Evolutionary conservation across 768 basidiomycete genomes (phyloP), one percentile per base, ranked within the genome.

Genomic region (Phlegmacium glaucopus): DNA sequence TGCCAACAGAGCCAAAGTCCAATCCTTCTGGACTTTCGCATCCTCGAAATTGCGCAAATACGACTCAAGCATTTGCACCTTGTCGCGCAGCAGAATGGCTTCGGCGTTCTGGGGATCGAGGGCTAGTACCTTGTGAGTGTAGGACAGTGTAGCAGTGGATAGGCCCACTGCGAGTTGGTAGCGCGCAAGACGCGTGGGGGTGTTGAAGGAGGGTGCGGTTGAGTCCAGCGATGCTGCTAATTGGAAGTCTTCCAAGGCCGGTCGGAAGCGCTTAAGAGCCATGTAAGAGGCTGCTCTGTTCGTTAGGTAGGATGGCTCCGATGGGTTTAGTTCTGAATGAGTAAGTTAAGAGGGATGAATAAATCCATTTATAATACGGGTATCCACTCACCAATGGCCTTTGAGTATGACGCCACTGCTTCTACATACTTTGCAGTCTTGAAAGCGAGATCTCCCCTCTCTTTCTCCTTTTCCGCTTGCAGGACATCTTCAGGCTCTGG

Each of bases 211-310:
- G 7, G 87, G 86, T 0, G 71, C 48, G 10, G 69, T 61, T 7
- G 82, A 64, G 66, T 92, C 88, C 6, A 91, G 70, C 0, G 79
- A 65, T 0, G 78, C 74, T 4, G 90, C 91, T 28, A 72, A 72
- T 62, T 90, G 90, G 58, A 90, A 93, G 60, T 94, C 91, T 30
- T 75, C 76, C 13, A 93, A 71, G 0, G 92, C 92, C 0, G 71
- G 67, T 27, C 80, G 74, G 73, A 86, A 94, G 28, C 79, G 79
- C 61, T 92, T 91, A 42, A 88, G 61, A 0, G 82, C 80, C 80
- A 94, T 94, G 61, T 85, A 80, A 2, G 90, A 84, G 0, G 92
- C 91, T 0, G 92, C 91, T 26, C 91, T 82, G 62, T 94, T 94
- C 1, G 90, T 89, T 51, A 85, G 72, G 60, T 87, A 94, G 3